Evolutionary conservation across 805 yeast genomes (phyloP).

Genomic region (Starmera amethionina): DNA sequence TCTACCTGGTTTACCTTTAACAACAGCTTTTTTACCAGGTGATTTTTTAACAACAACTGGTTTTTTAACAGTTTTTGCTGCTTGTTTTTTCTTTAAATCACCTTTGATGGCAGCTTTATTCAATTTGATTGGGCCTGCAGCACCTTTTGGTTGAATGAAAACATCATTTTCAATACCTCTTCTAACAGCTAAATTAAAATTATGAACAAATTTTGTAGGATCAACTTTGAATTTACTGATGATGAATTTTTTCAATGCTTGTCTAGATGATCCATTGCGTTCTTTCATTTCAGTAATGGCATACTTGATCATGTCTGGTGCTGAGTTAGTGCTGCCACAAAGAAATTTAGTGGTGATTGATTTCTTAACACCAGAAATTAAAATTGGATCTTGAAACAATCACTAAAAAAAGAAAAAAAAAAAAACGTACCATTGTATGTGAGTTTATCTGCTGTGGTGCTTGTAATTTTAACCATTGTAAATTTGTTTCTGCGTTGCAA

Average conservation of each 20-base stretch:
- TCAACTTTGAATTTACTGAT: slow-evolving; percentile 49
- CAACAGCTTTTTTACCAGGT: slow-evolving; percentile 16
- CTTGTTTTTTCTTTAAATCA: slow-evolving; percentile 16
- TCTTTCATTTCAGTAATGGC: slow-evolving; percentile 66
- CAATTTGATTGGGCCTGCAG: slow-evolving; percentile 77
- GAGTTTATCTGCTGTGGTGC: too few relatives aligned
- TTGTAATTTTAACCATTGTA: too few relatives aligned
- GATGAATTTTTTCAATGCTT: slow-evolving; percentile 78
- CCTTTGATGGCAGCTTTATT: slow-evolving; percentile 25
- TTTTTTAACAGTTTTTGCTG: slow-evolving; percentile 12
- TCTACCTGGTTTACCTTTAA: slow-evolving; percentile 11
- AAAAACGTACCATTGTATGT: too few relatives aligned
- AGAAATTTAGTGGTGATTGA: too few relatives aligned
- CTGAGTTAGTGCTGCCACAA: too few relatives aligned
- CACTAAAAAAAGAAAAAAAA: too few relatives aligned
- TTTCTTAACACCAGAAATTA: too few relatives aligned
- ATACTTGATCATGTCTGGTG: slow-evolving; percentile 28
- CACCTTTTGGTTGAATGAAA: slow-evolving; percentile 80
- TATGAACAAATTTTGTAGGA: slow-evolving; percentile 59
- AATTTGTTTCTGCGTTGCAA: too few relatives aligned
- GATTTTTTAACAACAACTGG: too few relatives aligned
- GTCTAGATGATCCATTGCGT: slow-evolving; percentile 78
- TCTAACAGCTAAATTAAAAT: slow-evolving; percentile 69
- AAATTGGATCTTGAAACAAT: too few relatives aligned
- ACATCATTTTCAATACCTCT: slow-evolving; percentile 73